Conservation (phyloP, 805 yeast genomes). For the Saccharomycopsis schoenii region DNA sequence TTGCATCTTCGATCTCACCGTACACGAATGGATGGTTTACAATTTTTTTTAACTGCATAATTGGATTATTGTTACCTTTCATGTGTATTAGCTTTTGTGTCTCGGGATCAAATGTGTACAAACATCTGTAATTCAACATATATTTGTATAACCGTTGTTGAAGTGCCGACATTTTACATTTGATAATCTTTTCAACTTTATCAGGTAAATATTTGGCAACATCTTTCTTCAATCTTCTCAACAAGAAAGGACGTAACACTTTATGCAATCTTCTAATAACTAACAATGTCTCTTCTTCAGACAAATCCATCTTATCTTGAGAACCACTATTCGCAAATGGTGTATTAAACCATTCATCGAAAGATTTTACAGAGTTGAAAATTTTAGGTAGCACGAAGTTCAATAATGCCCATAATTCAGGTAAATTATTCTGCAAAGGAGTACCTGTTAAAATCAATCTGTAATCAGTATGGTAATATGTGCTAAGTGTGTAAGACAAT, state of each 20-base stretch:
- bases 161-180: conserved; percentile 66
- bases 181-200: conserved; percentile 72
- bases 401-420: conserved; percentile 77
- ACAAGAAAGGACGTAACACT: conserved; percentile 73
- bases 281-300: conserved; percentile 79
- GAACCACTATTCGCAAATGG: conserved; percentile 81
- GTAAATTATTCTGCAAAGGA: conserved; percentile 75
- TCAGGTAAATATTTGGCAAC: conserved; percentile 82
- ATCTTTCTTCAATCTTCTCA: conserved; percentile 78
- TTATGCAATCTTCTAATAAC: conserved; percentile 79
- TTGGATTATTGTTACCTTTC: conserved; percentile 70
- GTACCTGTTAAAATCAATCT: conserved; percentile 82
- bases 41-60: conserved; percentile 78
- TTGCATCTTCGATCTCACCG: conserved; percentile 66
- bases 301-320: conserved; percentile 69
- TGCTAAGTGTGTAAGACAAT: conserved; percentile 59
- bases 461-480: conserved; percentile 63
- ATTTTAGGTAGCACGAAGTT: conserved; percentile 77
- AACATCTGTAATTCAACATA: conserved; percentile 60
- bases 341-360: conserved; percentile 85
- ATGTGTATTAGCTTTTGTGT: conserved; percentile 46
- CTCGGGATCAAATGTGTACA: conserved; percentile 50
- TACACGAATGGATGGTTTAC: conserved; percentile 85
- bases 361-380: conserved; percentile 76
- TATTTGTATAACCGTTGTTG: conserved; percentile 66